phyloP scores from a whole-genome alignment of 495 filamentous ascomycete species.

The Jackrogersella minutella region DNA sequence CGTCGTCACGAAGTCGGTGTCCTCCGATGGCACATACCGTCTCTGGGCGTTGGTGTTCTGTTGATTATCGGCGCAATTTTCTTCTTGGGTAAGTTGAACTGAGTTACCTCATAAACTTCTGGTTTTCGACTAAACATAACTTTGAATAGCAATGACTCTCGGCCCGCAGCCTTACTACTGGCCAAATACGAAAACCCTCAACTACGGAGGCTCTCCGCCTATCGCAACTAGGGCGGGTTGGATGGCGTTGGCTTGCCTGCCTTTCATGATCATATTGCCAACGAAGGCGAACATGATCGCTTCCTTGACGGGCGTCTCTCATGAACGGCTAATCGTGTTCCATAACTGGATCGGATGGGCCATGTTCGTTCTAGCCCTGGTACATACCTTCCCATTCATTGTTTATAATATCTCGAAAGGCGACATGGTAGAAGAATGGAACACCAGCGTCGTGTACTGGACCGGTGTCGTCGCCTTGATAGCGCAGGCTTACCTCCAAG shows the following conservation, averaged over 20 bases:
- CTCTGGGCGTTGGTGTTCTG: constrained; percentile 54
- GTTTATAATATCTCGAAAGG: constrained; percentile 58
- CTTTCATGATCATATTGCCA: constrained; percentile 57
- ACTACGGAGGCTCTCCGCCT: constrained; percentile 59
- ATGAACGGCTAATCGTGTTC: constrained; percentile 64
- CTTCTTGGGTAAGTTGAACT: constrained; percentile 52
- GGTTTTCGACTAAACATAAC: background rate
- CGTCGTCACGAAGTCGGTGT: constrained; percentile 46
- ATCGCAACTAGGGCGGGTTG: constrained; percentile 61
- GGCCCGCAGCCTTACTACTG: constrained; percentile 66
- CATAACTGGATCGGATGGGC: constrained; percentile 63
- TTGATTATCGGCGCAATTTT: constrained; percentile 53
- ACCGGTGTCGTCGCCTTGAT: constrained; percentile 65
- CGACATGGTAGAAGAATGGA: constrained; percentile 60
- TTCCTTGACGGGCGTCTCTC: constrained; percentile 60
- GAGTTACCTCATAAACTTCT: background rate
- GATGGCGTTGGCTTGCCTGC: constrained; percentile 61
- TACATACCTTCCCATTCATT: constrained; percentile 69
- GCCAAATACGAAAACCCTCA: constrained; percentile 54
- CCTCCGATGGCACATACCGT: constrained; percentile 53
- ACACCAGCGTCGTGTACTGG: constrained; percentile 57
- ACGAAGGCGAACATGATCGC: constrained; percentile 57
- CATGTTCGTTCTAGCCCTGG: constrained; percentile 61
- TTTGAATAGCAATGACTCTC: constrained; percentile 55
- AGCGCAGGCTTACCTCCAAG: constrained; percentile 62